Base-by-base conservation (phyloP, 2,329 filamentous ascomycete genomes). In the Aureobasidium subglaciale region DNA sequence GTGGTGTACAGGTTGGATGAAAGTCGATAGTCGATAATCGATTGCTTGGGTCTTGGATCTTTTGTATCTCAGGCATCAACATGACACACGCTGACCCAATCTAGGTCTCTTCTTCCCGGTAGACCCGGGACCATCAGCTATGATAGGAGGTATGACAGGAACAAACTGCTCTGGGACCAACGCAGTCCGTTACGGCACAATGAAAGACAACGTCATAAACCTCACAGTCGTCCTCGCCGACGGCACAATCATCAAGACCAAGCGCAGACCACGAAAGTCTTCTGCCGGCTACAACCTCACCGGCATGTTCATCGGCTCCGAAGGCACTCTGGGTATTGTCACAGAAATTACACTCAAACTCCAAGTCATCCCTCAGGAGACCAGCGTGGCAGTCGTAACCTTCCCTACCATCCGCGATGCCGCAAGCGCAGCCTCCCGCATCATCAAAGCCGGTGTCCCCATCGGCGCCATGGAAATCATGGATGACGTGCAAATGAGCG, bases 161-260 rank as follows among this genome's bases (percentile, higher is more conserved):
- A 91, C 87, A 9, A 89, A 88, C 64, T 78, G 76, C 66, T 66
- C 83, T 11, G 88, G 88, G 2, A 92, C 88, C 0, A 91, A 90
- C 64, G 87, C 87, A 2, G 86, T 90, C 37, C 79, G 83, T 61
- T 92, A 92, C 65, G 88, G 88, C 6, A 91, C 88, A 0, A 92
- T 92, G 88, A 90, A 88, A 66, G 88, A 92, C 64, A 91, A 87
- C 87, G 86, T 92, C 24, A 83, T 92, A 65, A 90, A 90, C 64
- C 71, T 92, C 56, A 92, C 88, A 0, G 86, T 91, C 1, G 88
- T 92, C 1, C 78, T 92, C 25, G 84, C 88, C 9, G 87, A 92
- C 63, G 88, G 88, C 1, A 86, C 81, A 0, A 72, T 92, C 22
- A 86, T 92, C 72, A 92, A 91, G 73, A 92, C 88, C 0, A 79